These are phyloP conservation scores for Exophiala sideris DNA, from an alignment of 2,329 filamentous ascomycete genomes.

Conservation along the genomic window DNA sequence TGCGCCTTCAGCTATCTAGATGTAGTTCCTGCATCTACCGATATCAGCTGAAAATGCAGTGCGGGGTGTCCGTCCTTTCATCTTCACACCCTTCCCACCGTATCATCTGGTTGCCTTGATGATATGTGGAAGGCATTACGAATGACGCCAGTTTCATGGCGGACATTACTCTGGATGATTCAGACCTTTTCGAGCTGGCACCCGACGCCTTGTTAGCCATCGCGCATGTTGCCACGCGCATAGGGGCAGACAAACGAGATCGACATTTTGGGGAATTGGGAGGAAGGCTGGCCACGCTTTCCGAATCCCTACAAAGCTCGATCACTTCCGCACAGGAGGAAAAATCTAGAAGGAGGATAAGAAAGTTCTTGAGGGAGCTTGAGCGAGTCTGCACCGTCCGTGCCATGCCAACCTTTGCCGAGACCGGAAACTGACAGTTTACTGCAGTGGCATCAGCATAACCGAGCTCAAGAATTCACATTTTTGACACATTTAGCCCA, in stretches of 20 bases:
- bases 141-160: background rate
- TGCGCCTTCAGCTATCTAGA: too few species aligned
- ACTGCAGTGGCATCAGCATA: background rate
- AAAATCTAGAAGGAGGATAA: background rate
- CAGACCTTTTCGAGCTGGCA: background rate
- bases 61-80: too few species aligned
- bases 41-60: too few species aligned
- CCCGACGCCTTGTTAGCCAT: background rate
- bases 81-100: too few species aligned
- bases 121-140: too few species aligned
- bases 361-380: constrained; percentile 1
- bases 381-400: constrained; percentile 1
- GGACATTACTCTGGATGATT: background rate
- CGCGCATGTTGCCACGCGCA: background rate
- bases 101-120: too few species aligned
- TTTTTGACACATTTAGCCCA: background rate
- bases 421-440: too few species aligned
- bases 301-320: background rate
- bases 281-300: background rate
- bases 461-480: background rate
- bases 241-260: background rate
- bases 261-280: background rate
- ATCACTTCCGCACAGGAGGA: too few species aligned
- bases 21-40: too few species aligned
- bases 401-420: too few species aligned